Evolutionary conservation across 2,329 filamentous ascomycete genomes (phyloP), one percentile per base, ranked within the genome.

Genomic region (Claviceps pusilla): DNA sequence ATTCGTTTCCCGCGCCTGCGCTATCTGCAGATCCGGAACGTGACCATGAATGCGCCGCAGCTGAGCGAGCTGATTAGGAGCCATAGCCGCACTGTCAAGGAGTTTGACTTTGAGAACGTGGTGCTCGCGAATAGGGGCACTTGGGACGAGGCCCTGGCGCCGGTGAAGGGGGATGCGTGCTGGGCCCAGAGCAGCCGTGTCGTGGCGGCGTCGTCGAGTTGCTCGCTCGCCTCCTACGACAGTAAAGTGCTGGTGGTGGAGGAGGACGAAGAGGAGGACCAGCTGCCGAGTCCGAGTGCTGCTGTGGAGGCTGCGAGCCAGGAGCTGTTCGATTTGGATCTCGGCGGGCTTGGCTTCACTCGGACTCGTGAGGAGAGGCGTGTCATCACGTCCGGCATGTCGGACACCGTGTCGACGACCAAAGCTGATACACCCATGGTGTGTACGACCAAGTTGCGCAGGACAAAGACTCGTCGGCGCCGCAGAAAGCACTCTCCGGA

Each of bases 111-210:
- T 66, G 83, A 89, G 64, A 83, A 87, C 58, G 82, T 90, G 19
- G 74, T 78, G 35, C 76, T 95, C 47, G 76, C 81, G 51, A 76
- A 79, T 57, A 73, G 73, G 39, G 88, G 86, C 33, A 84, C 75
- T 55, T 95, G 88, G 88, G 85, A 93, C 56, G 84, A 89, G 35
- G 88, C 87, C 0, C 76, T 95, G n/a, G 79, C 82, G 43, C 85
- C 86, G 1, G 71, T 94, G 55, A 66, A 72, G 58, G 69, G 62
- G 58, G 71, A 65, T 62, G 73, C 66, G 58, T 70, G 60, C n/a
- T 71, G 68, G 68, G 48, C 6, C 46, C 12, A 24, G 46, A n/a
- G 62, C 56, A n/a, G 62, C 56, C 66, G 62, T 50, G 42, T 62
- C 42, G 48, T 59, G 41, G 58, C 61, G 7, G 42, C 42, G 1